phyloP scores from a whole-genome alignment of 176 grass and related monocot genomes.

The Musa schizocarpa region DNA sequence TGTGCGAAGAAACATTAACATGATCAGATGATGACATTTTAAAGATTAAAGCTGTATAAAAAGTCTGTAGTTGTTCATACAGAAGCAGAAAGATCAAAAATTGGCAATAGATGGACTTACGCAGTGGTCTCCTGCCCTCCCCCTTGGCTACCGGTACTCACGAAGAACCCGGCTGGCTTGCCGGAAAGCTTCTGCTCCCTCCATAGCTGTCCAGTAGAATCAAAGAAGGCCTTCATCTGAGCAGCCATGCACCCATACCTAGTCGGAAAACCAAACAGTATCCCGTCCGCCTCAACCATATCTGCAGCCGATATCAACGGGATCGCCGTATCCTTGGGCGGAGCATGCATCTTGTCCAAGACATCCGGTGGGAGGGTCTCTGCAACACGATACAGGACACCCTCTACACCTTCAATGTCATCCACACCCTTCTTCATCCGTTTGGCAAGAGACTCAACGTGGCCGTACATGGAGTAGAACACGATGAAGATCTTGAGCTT shows the following conservation, averaged over 20 bases:
- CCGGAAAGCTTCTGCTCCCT: constrained; percentile 10
- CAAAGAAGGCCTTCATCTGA: constrained; percentile 23
- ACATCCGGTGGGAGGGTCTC: constrained; percentile 15
- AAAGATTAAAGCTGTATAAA: background rate
- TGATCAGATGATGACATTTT: too few relatives aligned
- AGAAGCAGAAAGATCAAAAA: background rate
- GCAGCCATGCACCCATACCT: constrained; percentile 19
- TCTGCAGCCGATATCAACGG: constrained; percentile 9
- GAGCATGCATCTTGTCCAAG: constrained; percentile 19
- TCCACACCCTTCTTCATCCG: constrained; percentile 18
- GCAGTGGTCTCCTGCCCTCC: constrained; percentile 21
- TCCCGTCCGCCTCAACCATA: constrained; percentile 10
- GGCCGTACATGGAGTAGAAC: constrained; percentile 20
- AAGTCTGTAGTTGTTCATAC: background rate
- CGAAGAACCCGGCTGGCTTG: constrained; percentile 20
- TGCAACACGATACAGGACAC: constrained; percentile 11
- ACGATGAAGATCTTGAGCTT: constrained; percentile 21
- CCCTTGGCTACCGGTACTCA: constrained; percentile 19
- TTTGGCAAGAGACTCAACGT: constrained; percentile 5
- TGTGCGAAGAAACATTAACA: too few relatives aligned
- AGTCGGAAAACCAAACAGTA: constrained; percentile 20
- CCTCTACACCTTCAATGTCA: constrained; percentile 4
- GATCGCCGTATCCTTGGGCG: constrained; percentile 5
- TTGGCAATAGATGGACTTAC: background rate
- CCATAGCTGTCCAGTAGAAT: constrained; percentile 13